Base-by-base conservation (phyloP, 768 basidiomycete genomes). In the Hysterangium stoloniferum region DNA sequence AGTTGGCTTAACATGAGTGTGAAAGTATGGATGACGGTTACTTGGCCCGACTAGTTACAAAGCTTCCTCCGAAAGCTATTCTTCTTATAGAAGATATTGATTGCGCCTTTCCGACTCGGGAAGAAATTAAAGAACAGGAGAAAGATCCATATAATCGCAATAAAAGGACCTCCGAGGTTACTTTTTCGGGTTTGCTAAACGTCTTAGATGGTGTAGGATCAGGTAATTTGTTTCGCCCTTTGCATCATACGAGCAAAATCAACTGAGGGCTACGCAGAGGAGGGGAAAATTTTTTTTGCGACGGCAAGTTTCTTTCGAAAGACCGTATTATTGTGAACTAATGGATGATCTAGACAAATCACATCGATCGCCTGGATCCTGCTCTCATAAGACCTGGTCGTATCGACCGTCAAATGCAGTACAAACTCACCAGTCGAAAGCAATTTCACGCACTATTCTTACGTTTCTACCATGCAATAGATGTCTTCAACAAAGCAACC, bases 31-130 rank as follows among this genome's bases (percentile, higher is more conserved):
- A 78, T 48, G 79, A 80, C 53, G 56, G 61, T 0, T 71, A 68
- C 58, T 66, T 80, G 1, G 68, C 73, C 48, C 66, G 70, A 11
- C 72, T 74, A 2, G 70, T 71, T 3, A 62, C 71, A 3, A 64
- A 68, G 3, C 70, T 76, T 11, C 78, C 78, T 1, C 75, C 77
- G 53, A 61, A 72, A 25, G 71, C 73, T n/a, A 78, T 80, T 31
- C 65, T 79, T 40, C 65, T 79, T 4, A 74, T 80, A 40, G 78
- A 79, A 58, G 78, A 80, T 54, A 79, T 79, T 38, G 79, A 80
- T 53, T 78, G 77, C 54, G 77, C 77, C 0, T 79, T 80, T 60
- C 66, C 72, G 1, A 68, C 72, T 1, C 68, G 73, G 4, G 72
- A 71, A n/a, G 73, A 74, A 6, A 5, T 22, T n/a, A n/a, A n/a